Conservation (phyloP, 129 eudicot species). For the Chrysanthemum lavandulifolium region DNA sequence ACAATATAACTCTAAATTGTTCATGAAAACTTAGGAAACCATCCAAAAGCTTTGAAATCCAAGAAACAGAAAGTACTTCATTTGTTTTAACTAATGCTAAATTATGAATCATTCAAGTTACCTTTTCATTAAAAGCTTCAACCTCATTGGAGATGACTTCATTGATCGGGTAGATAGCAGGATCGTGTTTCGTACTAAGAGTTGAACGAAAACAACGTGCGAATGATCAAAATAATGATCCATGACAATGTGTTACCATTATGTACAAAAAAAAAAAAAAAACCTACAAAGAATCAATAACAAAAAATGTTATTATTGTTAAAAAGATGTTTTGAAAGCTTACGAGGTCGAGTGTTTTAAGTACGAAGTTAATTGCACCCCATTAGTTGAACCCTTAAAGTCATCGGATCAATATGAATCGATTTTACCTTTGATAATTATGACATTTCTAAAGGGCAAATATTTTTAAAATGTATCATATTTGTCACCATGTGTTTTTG, state of each 20-base stretch:
- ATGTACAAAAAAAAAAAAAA: neutral
- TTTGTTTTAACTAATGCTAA: slow-evolving; percentile 29
- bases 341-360: too few relatives aligned
- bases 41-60: slow-evolving; percentile 66
- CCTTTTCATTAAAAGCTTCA: neutral
- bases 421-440: too few relatives aligned
- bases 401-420: too few relatives aligned
- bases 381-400: too few relatives aligned
- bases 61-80: slow-evolving; percentile 55
- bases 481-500: too few relatives aligned
- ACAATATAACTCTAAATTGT: slow-evolving; percentile 42
- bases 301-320: too few relatives aligned
- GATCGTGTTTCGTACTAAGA: slow-evolving; percentile 56
- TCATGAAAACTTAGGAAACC: slow-evolving; percentile 63
- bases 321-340: too few relatives aligned
- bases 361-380: too few relatives aligned
- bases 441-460: too few relatives aligned
- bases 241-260: slow-evolving; percentile 50
- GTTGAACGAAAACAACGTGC: slow-evolving; percentile 53
- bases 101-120: too few relatives aligned
- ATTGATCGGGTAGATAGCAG: slow-evolving; percentile 55
- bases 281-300: neutral
- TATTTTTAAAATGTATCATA: too few relatives aligned
- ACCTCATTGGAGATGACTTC: slow-evolving; percentile 21
- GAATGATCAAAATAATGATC: slow-evolving; percentile 37